These are phyloP conservation scores for Brasenia schreberi DNA, from an alignment of 164 flowering plant species.

Conservation along the genomic window DNA sequence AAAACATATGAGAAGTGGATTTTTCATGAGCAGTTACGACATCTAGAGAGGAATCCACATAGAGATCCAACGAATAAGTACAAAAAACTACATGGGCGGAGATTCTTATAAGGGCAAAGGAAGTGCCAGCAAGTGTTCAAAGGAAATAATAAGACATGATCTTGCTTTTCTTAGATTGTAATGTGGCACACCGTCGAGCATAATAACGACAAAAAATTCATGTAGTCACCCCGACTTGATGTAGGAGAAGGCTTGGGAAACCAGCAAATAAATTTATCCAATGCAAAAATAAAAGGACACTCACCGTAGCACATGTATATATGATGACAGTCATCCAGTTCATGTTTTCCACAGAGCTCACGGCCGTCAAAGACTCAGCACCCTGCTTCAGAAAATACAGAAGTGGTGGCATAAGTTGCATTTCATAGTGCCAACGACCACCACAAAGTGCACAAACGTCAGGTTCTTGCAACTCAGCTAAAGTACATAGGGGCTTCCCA, in stretches of 20 bases:
- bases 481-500: conserved; percentile 65
- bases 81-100: not conserved
- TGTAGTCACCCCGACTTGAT: no score
- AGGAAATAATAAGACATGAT: no score
- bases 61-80: no score
- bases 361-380: conserved; percentile 20
- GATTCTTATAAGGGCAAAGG: not conserved
- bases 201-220: no score
- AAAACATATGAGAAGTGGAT: no score
- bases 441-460: conserved; percentile 59
- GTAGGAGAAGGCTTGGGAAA: not conserved
- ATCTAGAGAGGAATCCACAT: no score
- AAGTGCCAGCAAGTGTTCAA: not conserved
- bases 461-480: conserved; percentile 23
- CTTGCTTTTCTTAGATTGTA: no score
- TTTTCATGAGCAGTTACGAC: no score
- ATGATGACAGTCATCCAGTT: conserved; percentile 76
- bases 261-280: not conserved
- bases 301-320: conserved; percentile 76
- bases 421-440: conserved; percentile 50
- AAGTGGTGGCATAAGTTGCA: conserved; percentile 92
- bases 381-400: conserved; percentile 65
- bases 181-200: no score
- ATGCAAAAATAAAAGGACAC: not conserved
- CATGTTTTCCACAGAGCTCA: conserved; percentile 37